Evolutionary conservation across 2,329 filamentous ascomycete species (phyloP).

Genomic region (Pezicula radicicola): DNA sequence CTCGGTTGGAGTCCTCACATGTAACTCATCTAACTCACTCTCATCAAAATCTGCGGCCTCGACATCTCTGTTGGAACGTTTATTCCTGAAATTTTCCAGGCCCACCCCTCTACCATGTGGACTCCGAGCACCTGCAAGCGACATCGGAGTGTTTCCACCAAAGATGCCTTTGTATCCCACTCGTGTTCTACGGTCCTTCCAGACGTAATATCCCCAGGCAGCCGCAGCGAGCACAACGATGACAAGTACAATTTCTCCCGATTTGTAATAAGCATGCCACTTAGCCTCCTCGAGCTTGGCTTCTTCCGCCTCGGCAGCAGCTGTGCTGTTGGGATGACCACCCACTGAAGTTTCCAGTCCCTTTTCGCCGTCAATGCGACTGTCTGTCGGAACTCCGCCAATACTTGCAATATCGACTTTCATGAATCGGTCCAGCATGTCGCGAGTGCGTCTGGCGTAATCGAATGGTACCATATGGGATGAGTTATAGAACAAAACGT

Average conservation of each 20-base stretch:
- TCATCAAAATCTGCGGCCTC: constrained; percentile 66
- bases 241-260: constrained; percentile 66
- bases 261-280: constrained; percentile 70
- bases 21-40: constrained; percentile 60
- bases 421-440: constrained; percentile 98
- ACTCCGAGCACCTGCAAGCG: constrained; percentile 22
- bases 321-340: constrained; percentile 64
- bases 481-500: constrained; percentile 91
- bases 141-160: constrained; percentile 25
- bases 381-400: constrained; percentile 68
- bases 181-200: constrained; percentile 56
- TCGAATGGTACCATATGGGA: constrained; percentile 99
- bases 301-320: constrained; percentile 59
- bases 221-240: constrained; percentile 62
- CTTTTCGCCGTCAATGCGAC: constrained; percentile 68
- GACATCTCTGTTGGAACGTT: constrained; percentile 47
- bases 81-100: constrained; percentile 45
- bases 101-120: constrained; percentile 28
- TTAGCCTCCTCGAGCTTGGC: constrained; percentile 63
- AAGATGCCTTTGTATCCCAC: constrained; percentile 47
- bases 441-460: constrained; percentile 77
- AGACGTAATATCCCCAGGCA: constrained; percentile 63
- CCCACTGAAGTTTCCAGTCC: constrained; percentile 63
- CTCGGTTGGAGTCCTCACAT: constrained; percentile 31
- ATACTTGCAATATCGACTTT: constrained; percentile 87